Base-by-base conservation (phyloP, 2,329 filamentous ascomycete genomes). In the Fusarium mundagurra region DNA sequence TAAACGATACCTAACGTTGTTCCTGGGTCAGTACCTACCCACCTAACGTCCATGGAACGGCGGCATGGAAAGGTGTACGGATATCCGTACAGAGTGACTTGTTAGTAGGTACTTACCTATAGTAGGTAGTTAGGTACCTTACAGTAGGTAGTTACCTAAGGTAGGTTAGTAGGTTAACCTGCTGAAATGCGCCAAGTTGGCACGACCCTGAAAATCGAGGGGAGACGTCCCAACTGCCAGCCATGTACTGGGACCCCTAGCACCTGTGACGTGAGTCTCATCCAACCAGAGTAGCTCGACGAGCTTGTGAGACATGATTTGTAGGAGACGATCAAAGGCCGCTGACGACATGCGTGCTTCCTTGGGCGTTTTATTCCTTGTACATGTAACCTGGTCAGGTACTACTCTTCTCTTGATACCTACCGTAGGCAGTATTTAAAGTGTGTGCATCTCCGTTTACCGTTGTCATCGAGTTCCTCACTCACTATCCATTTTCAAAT, bases 301-400 rank as follows among this genome's bases (percentile, higher is more conserved):
- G 36, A 60, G 60, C 41, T 58, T 57, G 57, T 55, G 66, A 71
- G 73, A 66, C 72, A 66, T 71, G 71, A 48, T 68, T 33, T 62
- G 66, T 61, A 55, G 34, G 60, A 75, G 66, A 64, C 50, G 53
- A 75, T 65, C 73, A 71, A 51, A 55, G 66, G 62, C 73, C 66
- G 58, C 73, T 75, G 73, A 75, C 73, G 73, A 71, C 73, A 75
- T 75, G 54, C 38, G 45, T 64, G 61, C 34, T 51, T 69, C 31
- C 34, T 51, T 69, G 34, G 59, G 57, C 50, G 31, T 64, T 67
- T 66, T 54, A 39, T 64, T 61, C 54, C 58, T 45, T 75, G 72
- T 60, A 41, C 20, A 16, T 29, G 45, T 58, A 55, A n/a, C 54
- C 31, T 61, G 54, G 29, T 47, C 58, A 20, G 44, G 27, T 29